Evolutionary conservation across 768 basidiomycete genomes (phyloP).

Genomic region (Boletus coccyginus): DNA sequence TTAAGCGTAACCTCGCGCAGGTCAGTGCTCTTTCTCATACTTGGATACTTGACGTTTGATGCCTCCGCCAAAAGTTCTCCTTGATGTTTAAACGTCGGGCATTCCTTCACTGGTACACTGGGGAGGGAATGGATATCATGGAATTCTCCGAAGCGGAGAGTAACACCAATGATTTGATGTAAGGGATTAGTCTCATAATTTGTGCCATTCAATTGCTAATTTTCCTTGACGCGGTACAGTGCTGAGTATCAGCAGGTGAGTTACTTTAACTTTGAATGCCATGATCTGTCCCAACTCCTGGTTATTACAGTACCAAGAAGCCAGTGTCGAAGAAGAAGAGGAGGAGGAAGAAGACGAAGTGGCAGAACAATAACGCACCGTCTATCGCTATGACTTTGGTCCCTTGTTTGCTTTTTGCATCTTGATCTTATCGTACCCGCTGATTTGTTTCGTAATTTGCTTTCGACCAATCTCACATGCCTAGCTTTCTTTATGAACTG

Average conservation of each 20-base stretch:
- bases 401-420: not conserved
- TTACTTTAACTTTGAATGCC: not conserved
- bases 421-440: conserved; percentile 14
- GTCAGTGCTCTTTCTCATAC: conserved; percentile 33
- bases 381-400: not conserved
- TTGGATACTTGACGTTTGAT: conserved; percentile 1
- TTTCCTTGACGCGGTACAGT: conserved; percentile 36
- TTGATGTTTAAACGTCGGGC: conserved; percentile 83
- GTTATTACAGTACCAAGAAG: conserved; percentile 56
- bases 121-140: conserved; percentile 85
- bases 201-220: conserved; percentile 1
- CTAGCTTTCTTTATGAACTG: not conserved
- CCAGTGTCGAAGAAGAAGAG: conserved; percentile 43
- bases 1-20: conserved; percentile 66
- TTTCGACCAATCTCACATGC: conserved; percentile 4
- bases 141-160: conserved; percentile 89
- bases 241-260: conserved; percentile 87
- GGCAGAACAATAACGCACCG: conserved; percentile 30
- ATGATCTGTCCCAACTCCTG: not conserved
- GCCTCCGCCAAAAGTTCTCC: conserved; percentile 49
- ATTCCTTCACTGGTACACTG: conserved; percentile 89
- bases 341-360: conserved; percentile 31
- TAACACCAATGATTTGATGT: conserved; percentile 79
- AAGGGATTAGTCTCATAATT: conserved; percentile 30
- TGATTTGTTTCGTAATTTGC: conserved; percentile 21